Evolutionary conservation across 257 asterid species (phyloP).

Genomic region (Cruciata laevipes): DNA sequence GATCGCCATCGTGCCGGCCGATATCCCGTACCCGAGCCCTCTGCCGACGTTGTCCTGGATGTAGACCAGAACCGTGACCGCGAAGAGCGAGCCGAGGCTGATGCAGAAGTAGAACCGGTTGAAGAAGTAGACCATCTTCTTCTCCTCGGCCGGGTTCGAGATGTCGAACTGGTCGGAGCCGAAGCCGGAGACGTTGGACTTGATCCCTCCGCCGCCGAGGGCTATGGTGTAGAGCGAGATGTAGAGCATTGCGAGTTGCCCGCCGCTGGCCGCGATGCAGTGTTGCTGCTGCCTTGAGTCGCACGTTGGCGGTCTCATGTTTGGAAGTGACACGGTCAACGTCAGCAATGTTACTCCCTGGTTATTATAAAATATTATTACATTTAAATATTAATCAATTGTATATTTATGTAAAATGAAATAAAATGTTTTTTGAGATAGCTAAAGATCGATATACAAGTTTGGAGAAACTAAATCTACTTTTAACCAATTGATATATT

Average conservation of each 20-base stretch:
- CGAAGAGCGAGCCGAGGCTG: slow-evolving; percentile 72
- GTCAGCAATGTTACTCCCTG: slow-evolving; percentile 74
- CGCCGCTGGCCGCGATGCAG: slow-evolving; percentile 52
- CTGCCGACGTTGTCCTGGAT: slow-evolving; percentile 81
- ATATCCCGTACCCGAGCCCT: slow-evolving; percentile 79
- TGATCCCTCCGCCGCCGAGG: slow-evolving; percentile 81
- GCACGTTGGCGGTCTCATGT: slow-evolving; percentile 81
- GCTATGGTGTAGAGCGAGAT: slow-evolving; percentile 78
- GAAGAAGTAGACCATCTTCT: slow-evolving; percentile 68
- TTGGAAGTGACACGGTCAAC: slow-evolving; percentile 50
- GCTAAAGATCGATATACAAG: too few relatives aligned
- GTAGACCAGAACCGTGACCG: slow-evolving; percentile 75
- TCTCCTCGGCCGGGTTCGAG: slow-evolving; percentile 54
- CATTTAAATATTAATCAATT: too few relatives aligned
- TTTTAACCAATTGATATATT: too few relatives aligned
- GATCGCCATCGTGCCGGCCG: slow-evolving; percentile 65
- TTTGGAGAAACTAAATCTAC: too few relatives aligned
- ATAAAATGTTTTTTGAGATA: too few relatives aligned
- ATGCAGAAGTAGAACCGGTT: slow-evolving; percentile 78
- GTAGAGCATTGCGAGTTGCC: slow-evolving; percentile 57
- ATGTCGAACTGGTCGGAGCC: slow-evolving; percentile 82
- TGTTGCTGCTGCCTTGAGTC: slow-evolving; percentile 25
- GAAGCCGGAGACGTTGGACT: slow-evolving; percentile 80
- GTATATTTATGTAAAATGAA: too few relatives aligned
- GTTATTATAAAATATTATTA: neutral